Evolutionary conservation across 108 stramenopile genomes (phyloP).

Genomic region (Conticribra weissflogii): DNA sequence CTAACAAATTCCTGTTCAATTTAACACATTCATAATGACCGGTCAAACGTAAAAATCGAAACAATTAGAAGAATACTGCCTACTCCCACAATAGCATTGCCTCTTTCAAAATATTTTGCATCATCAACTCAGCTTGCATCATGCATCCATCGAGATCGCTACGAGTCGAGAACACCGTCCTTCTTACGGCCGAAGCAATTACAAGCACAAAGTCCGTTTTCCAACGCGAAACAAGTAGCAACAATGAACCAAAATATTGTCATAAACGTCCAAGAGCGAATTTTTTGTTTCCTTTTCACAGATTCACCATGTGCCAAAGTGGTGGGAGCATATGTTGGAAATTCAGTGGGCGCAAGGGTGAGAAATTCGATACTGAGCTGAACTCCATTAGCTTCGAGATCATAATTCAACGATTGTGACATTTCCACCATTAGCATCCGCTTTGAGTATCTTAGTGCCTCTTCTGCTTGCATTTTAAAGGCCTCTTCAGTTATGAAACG

Average conservation of each 20-base stretch:
- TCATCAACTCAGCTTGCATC: too few species aligned
- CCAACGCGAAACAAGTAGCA: slow-evolving; percentile 11
- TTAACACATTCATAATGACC: too few species aligned
- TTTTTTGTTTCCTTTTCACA: not conserved
- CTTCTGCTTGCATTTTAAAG: not conserved
- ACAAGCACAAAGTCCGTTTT: slow-evolving; percentile 17
- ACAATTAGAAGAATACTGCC: too few species aligned
- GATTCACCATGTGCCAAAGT: not conserved
- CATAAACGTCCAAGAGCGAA: slow-evolving; percentile 7
- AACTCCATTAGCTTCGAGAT: not conserved
- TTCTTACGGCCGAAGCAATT: slow-evolving; percentile 1
- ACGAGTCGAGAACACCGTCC: too few species aligned
- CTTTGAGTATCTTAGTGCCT: not conserved
- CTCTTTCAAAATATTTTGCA: too few species aligned
- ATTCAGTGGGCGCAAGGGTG: not conserved
- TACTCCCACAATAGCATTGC: too few species aligned
- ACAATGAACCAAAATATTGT: slow-evolving; percentile 17
- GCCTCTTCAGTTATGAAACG: not conserved
- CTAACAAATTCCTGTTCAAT: too few species aligned
- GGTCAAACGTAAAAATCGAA: too few species aligned
- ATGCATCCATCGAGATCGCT: too few species aligned
- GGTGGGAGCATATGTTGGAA: slow-evolving; percentile 11
- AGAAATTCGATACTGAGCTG: not conserved
- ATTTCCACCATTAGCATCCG: not conserved
- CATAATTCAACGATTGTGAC: not conserved